A percentile compares a stretch with the other conserved stretches of the same genome.
phyloP scores from a whole-genome alignment of 2,329 filamentous ascomycete species.

The Cryphonectria carpinicola region DNA sequence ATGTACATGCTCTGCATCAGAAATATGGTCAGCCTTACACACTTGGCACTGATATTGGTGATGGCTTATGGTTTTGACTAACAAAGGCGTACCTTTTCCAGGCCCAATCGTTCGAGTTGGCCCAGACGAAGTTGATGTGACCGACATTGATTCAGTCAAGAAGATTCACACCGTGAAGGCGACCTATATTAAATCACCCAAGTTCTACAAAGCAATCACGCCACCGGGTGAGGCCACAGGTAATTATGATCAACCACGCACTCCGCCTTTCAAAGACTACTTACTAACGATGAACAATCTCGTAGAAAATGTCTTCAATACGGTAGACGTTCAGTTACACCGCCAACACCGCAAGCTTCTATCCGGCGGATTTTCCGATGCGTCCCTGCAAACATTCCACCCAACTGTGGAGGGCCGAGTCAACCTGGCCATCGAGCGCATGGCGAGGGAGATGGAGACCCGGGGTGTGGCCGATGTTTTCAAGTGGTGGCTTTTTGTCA shows the following conservation, averaged over 20 bases:
- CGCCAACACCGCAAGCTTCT: slow-evolving; percentile 47
- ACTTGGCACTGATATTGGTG: neutral
- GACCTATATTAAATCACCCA: slow-evolving; percentile 36
- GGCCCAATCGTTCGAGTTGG: slow-evolving; percentile 35
- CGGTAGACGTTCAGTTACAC: slow-evolving; percentile 44
- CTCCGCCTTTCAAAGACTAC: neutral
- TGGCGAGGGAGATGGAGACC: slow-evolving; percentile 46
- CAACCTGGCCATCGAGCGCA: slow-evolving; percentile 46
- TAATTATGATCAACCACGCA: neutral
- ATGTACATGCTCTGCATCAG: slow-evolving; percentile 34
- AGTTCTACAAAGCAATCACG: slow-evolving; percentile 30
- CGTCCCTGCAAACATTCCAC: slow-evolving; percentile 39
- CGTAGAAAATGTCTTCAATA: slow-evolving; percentile 43
- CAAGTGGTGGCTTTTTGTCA: slow-evolving; percentile 59
- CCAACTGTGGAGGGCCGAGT: slow-evolving; percentile 42
- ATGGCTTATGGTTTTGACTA: too few species aligned
- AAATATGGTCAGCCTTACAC: slow-evolving; percentile 30
- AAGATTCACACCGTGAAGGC: slow-evolving; percentile 37
- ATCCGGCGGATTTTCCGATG: slow-evolving; percentile 44
- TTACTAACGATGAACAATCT: neutral
- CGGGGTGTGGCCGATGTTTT: slow-evolving; percentile 48
- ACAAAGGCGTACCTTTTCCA: neutral
- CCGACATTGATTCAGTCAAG: slow-evolving; percentile 32
- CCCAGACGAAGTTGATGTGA: slow-evolving; percentile 35
- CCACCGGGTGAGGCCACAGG: neutral